Conservation (phyloP, 2,329 filamentous ascomycete genomes). For the Colletotrichum sp. region DNA sequence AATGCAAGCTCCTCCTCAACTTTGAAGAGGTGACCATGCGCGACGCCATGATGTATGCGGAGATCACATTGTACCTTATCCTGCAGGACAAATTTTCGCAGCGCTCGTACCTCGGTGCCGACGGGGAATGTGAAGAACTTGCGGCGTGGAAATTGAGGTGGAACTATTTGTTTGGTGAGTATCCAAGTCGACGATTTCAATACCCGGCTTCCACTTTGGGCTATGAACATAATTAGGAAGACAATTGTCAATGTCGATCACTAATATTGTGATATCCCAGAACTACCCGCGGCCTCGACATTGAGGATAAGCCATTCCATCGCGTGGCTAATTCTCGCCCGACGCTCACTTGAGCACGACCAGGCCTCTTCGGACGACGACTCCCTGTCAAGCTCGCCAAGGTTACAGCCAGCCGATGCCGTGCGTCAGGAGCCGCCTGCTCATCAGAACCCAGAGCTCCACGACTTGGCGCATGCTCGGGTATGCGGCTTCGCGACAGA, state of each 20-base stretch:
- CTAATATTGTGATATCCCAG: constrained; percentile 18
- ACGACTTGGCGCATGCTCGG: constrained; percentile 5
- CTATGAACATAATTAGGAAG: neutral
- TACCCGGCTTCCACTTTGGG: neutral
- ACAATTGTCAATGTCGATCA: neutral
- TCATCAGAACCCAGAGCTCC: neutral
- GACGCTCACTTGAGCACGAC: constrained; percentile 12
- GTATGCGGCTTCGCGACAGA: constrained; percentile 13
- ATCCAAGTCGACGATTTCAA: neutral
- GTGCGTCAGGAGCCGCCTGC: neutral
- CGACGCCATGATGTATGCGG: constrained; percentile 44
- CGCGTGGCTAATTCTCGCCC: constrained; percentile 35
- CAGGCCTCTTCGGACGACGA: constrained; percentile 14
- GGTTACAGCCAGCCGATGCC: neutral
- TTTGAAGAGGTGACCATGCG: constrained; percentile 46
- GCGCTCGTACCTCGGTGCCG: constrained; percentile 31
- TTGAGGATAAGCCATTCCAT: constrained; percentile 36
- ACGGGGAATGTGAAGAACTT: constrained; percentile 36
- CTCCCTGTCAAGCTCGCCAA: constrained; percentile 12
- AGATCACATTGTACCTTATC: constrained; percentile 40
- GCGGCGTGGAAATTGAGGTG: constrained; percentile 37
- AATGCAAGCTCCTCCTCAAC: constrained; percentile 42
- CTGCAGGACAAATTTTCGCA: constrained; percentile 38
- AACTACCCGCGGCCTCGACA: constrained; percentile 35
- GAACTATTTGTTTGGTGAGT: constrained; percentile 36